A percentile compares a stretch with the other conserved stretches of the same genome.
Conservation (phyloP, 176 grass and related monocot species). For the Eremochloa ophiuroides region DNA sequence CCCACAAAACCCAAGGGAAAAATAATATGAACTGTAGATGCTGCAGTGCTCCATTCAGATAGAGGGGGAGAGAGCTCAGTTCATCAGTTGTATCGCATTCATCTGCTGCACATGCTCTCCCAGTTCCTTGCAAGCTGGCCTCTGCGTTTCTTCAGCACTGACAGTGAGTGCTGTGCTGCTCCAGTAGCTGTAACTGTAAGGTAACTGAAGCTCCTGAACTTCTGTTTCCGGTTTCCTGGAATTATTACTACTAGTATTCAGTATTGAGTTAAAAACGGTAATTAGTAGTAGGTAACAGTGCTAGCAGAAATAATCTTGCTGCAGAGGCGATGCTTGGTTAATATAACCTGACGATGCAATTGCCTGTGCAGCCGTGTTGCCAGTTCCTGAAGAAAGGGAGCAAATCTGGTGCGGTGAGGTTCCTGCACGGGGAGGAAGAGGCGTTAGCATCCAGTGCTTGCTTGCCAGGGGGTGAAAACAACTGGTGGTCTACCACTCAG, state of each 20-base stretch:
- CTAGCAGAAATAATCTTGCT: too few relatives aligned
- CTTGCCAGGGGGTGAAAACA: slow-evolving; percentile 41
- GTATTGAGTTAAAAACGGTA: background rate
- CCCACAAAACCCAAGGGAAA: slow-evolving; percentile 13
- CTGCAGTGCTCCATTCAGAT: background rate
- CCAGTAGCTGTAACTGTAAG: background rate
- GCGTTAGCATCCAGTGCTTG: slow-evolving; percentile 47
- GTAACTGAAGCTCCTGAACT: background rate
- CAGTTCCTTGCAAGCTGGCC: background rate
- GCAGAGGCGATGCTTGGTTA: slow-evolving; percentile 12
- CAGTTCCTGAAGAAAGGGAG: slow-evolving; percentile 53
- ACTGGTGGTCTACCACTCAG: slow-evolving; percentile 17
- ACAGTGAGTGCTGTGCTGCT: slow-evolving; percentile 14
- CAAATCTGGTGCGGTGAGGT: slow-evolving; percentile 42
- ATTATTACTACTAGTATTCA: background rate
- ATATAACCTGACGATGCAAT: background rate
- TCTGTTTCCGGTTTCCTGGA: slow-evolving; percentile 4
- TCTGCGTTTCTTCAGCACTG: slow-evolving; percentile 11
- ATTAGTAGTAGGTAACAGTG: background rate
- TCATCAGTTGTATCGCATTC: background rate
- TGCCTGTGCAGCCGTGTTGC: slow-evolving; percentile 20
- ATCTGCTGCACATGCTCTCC: slow-evolving; percentile 11
- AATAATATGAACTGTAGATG: background rate
- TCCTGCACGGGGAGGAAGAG: background rate
- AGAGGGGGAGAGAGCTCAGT: too few relatives aligned